These are phyloP conservation scores for Letharia lupina DNA, from an alignment of 495 filamentous ascomycete genomes.

Conservation along the genomic window DNA sequence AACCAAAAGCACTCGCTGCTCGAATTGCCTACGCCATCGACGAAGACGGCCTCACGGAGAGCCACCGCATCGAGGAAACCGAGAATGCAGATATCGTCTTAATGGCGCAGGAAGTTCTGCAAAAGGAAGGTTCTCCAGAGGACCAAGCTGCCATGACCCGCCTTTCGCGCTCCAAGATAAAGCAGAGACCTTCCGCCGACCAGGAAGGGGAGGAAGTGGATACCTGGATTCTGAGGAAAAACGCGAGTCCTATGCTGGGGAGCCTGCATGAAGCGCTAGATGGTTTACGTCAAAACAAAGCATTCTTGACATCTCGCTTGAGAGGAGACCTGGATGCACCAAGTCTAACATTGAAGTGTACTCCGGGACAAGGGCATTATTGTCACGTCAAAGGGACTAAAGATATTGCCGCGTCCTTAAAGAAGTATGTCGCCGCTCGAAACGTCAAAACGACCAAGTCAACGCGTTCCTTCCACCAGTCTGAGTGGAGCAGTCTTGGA, in stretches of 20 bases:
- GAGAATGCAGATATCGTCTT: slow-evolving; percentile 59
- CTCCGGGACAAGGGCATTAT: slow-evolving; percentile 73
- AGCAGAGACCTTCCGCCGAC: slow-evolving; percentile 25
- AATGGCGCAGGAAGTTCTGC: slow-evolving; percentile 58
- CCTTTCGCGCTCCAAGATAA: slow-evolving; percentile 35
- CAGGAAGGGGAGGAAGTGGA: slow-evolving; percentile 41
- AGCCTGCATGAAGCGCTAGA: slow-evolving; percentile 59
- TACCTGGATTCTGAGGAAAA: slow-evolving; percentile 77
- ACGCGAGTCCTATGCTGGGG: slow-evolving; percentile 56
- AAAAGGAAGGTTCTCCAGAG: slow-evolving; percentile 46
- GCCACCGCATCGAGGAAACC: slow-evolving; percentile 65
- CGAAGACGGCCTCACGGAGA: slow-evolving; percentile 77
- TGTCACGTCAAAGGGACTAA: slow-evolving; percentile 79
- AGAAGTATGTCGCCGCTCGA: slow-evolving; percentile 42
- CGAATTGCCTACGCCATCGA: slow-evolving; percentile 75
- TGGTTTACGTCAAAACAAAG: slow-evolving; percentile 48
- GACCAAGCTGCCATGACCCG: slow-evolving; percentile 40
- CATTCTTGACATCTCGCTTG: slow-evolving; percentile 49
- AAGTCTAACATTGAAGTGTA: slow-evolving; percentile 71
- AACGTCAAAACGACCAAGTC: slow-evolving; percentile 70
- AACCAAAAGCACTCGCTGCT: slow-evolving; percentile 58
- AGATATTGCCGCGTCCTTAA: slow-evolving; percentile 45
- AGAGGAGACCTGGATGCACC: slow-evolving; percentile 47
- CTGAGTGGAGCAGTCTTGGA: slow-evolving; percentile 77
- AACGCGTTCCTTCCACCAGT: slow-evolving; percentile 74